Percentiles rank a stretch among this genome's conserved stretches.
Conservation (phyloP, 1,284 basidiomycete genomes). For the Melampsora americana region DNA sequence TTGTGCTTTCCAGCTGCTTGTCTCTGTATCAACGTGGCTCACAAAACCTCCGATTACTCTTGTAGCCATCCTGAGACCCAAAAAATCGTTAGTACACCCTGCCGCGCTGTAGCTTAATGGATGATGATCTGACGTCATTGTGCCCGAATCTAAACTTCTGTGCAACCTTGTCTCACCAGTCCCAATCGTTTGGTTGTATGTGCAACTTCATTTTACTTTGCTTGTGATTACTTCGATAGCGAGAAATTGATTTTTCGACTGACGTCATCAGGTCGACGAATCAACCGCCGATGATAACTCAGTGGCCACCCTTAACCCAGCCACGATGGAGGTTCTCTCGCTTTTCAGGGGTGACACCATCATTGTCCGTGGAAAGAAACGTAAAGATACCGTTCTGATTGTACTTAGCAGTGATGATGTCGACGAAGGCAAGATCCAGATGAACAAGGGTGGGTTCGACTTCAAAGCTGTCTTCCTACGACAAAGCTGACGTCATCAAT, state of each 20-base stretch:
- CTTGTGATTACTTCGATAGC: neutral
- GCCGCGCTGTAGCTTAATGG: neutral
- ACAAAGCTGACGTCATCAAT: neutral
- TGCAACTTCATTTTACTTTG: neutral
- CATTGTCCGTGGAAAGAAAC: constrained; percentile 64
- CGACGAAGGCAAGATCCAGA: constrained; percentile 93
- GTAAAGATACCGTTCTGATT: constrained; percentile 69
- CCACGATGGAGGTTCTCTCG: constrained; percentile 90
- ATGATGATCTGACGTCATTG: constrained; percentile 4
- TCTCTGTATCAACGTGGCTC: neutral
- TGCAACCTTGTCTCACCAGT: constrained; percentile 10
- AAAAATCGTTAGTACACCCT: constrained; percentile 39
- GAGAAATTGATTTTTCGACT: neutral
- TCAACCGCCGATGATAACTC: constrained; percentile 55
- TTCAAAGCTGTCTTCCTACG: neutral
- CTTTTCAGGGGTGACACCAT: constrained; percentile 94
- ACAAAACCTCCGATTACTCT: neutral
- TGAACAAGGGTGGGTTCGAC: constrained; percentile 74
- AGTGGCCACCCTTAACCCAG: constrained; percentile 91
- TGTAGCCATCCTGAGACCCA: constrained; percentile 38
- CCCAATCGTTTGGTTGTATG: constrained; percentile 43
- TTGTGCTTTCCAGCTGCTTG: neutral
- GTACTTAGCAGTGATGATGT: constrained; percentile 91
- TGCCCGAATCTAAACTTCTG: neutral
- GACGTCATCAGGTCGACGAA: constrained; percentile 50